phyloP scores from a whole-genome alignment of 1,139 yeast species.

The Magnusiomyces magnusii region DNA sequence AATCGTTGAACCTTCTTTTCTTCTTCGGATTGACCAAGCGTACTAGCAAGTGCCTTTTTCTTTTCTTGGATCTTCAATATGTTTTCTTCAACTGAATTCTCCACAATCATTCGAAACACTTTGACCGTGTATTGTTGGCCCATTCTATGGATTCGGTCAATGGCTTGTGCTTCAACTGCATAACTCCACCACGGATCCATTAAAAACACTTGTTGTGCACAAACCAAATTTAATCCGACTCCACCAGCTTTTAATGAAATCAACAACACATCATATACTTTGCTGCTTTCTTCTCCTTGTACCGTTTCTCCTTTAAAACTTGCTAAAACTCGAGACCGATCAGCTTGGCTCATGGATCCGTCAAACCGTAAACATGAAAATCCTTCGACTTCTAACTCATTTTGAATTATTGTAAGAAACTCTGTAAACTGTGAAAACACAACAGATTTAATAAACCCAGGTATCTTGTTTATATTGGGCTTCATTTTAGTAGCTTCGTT shows the following conservation, averaged over 20 bases:
- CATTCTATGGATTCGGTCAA: constrained; percentile 86
- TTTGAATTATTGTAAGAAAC: constrained; percentile 66
- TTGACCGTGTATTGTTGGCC: constrained; percentile 73
- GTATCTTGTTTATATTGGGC: constrained; percentile 22
- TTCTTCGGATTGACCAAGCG: constrained; percentile 70
- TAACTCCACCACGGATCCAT: constrained; percentile 99
- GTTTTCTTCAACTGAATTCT: constrained; percentile 80
- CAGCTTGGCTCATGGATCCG: constrained; percentile 65
- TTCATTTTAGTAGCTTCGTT: constrained; percentile 11
- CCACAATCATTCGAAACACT: constrained; percentile 73
- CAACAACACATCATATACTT: constrained; percentile 39
- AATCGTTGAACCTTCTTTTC: constrained; percentile 65
- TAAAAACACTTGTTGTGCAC: constrained; percentile 79
- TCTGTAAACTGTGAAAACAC: constrained; percentile 91
- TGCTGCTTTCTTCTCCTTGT: not conserved
- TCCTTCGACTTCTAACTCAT: constrained; percentile 45
- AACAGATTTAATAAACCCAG: constrained; percentile 60
- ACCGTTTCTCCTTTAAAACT: constrained; percentile 41
- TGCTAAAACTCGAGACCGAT: constrained; percentile 54
- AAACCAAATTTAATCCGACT: constrained; percentile 83
- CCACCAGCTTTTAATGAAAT: constrained; percentile 92
- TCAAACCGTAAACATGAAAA: constrained; percentile 62
- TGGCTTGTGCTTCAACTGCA: constrained; percentile 90
- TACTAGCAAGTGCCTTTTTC: constrained; percentile 78
- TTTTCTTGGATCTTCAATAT: constrained; percentile 85